A percentile compares a stretch with the other conserved stretches of the same genome.
phyloP scores from a whole-genome alignment of 2,329 filamentous ascomycete genomes.

The Aspergillus alliaceus region DNA sequence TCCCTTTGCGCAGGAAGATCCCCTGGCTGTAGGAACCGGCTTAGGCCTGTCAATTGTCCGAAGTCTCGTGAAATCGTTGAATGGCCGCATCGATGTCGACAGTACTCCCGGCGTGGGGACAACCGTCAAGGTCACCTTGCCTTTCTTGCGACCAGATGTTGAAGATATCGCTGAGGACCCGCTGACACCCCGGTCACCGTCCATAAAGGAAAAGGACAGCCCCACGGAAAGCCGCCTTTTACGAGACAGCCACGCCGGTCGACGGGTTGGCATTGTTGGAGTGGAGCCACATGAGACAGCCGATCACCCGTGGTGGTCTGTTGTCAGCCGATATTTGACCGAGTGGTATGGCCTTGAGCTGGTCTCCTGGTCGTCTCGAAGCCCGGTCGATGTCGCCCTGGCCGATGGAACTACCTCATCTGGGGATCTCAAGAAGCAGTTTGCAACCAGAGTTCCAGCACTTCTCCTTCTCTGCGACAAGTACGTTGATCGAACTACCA shows the following conservation, averaged over 20 bases:
- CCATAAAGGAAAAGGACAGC: conserved; percentile 18
- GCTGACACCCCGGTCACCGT: conserved; percentile 12
- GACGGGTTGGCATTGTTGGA: conserved; percentile 31
- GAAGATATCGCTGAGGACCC: conserved; percentile 17
- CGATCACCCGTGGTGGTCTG: conserved; percentile 25
- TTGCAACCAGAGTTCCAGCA: conserved; percentile 24
- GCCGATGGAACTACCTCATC: conserved; percentile 32
- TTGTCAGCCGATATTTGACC: conserved; percentile 32
- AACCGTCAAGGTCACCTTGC: conserved; percentile 52
- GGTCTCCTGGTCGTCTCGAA: conserved; percentile 27
- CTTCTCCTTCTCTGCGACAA: conserved; percentile 41
- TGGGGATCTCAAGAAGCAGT: conserved; percentile 15
- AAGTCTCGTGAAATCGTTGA: conserved; percentile 59
- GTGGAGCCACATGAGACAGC: conserved; percentile 19
- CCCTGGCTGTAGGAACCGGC: conserved; percentile 49
- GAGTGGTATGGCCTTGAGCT: conserved; percentile 39
- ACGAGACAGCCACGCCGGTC: conserved; percentile 25
- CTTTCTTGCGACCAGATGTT: conserved; percentile 34
- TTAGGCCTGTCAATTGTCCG: conserved; percentile 67
- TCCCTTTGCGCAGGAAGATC: conserved; percentile 60
- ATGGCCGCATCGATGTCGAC: conserved; percentile 59
- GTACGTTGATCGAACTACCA: conserved; percentile 33
- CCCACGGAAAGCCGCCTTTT: conserved; percentile 24
- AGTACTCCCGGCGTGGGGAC: conserved; percentile 57
- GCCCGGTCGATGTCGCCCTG: conserved; percentile 36